phyloP scores from a whole-genome alignment of 1,284 basidiomycete species.

The Singerocomus rubriflavus region DNA sequence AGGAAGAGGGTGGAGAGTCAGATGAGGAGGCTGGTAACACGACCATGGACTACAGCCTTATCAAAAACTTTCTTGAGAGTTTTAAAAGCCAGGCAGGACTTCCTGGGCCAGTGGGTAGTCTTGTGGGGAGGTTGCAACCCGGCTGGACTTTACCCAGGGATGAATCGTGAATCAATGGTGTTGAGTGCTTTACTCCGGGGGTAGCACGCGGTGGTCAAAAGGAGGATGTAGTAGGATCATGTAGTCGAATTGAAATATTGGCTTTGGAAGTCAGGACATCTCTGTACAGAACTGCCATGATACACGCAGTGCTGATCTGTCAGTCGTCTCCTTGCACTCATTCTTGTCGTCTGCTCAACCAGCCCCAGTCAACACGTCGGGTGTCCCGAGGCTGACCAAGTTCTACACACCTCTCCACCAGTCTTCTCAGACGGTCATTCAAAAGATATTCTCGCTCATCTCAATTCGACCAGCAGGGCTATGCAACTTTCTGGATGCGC shows the following conservation, averaged over 20 bases:
- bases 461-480: slow-evolving; percentile 71
- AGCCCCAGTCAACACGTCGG: slow-evolving; percentile 76
- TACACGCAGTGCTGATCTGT: slow-evolving; percentile 84
- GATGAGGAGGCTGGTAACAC: slow-evolving; percentile 50
- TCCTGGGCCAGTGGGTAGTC: slow-evolving; percentile 84
- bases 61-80: slow-evolving; percentile 94
- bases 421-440: slow-evolving; percentile 68
- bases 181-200: not conserved
- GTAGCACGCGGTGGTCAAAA: not conserved
- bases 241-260: not conserved
- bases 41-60: slow-evolving; percentile 78
- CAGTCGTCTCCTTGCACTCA: slow-evolving; percentile 37
- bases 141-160: slow-evolving; percentile 73
- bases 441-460: slow-evolving; percentile 84
- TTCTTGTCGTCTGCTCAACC: slow-evolving; percentile 37
- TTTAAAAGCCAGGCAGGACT: slow-evolving; percentile 86
- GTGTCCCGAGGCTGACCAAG: slow-evolving; percentile 90
- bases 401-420: slow-evolving; percentile 90
- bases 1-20: slow-evolving; percentile 46
- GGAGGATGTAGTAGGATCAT: not conserved
- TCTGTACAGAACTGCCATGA: slow-evolving; percentile 52
- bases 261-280: not conserved
- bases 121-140: slow-evolving; percentile 78
- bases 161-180: slow-evolving; percentile 29
- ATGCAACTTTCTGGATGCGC: slow-evolving; percentile 93